Evolutionary conservation across 2,329 filamentous ascomycete species (phyloP), one percentile per base, ranked within the genome.

Genomic region (Gaeumannomyces tritici): DNA sequence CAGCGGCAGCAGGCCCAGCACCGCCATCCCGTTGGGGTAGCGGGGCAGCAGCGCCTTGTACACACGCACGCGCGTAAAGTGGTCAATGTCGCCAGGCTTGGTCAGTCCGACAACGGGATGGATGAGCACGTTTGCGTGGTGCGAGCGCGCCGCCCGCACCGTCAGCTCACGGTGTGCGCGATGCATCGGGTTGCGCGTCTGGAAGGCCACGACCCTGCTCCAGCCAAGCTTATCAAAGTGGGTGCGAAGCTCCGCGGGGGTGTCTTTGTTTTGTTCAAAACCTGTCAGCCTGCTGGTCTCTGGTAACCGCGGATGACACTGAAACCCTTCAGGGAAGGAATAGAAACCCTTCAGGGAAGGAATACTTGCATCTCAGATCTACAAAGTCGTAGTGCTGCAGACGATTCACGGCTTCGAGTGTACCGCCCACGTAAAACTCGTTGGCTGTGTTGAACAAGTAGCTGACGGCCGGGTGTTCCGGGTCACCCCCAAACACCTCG

Each of bases 211-310:
- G 70, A 99, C 93, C 76, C 89, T 89, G 77, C 90, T 88, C 95
- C 95, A 99, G 79, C 95, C 95, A 70, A 99, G 91, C 86, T 99
- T 99, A 84, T 98, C 95, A 74, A 99, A 99, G 83, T 98, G 93
- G 67, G 91, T 82, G 71, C 95, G 91, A 71, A 99, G 84, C 80
- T 99, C 95, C 59, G 95, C 89, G 67, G 95, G 95, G 13, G 95
- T 96, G 80, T 93, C 89, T 92, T 12, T 29, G 21, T 56, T 55
- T 68, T 33, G 55, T 26, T 21, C n/a, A n/a, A n/a, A n/a, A n/a
- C n/a, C n/a, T 15, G 42, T 51, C 42, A 51, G 42, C 55, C 7
- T n/a, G n/a, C n/a, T n/a, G n/a, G n/a, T n/a, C n/a, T n/a, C n/a
- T n/a, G n/a, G n/a, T n/a, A n/a, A n/a, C n/a, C n/a, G n/a, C n/a